Evolutionary conservation across 2,329 filamentous ascomycete genomes (phyloP).

Genomic region (Paraphaeosphaeria minitans): DNA sequence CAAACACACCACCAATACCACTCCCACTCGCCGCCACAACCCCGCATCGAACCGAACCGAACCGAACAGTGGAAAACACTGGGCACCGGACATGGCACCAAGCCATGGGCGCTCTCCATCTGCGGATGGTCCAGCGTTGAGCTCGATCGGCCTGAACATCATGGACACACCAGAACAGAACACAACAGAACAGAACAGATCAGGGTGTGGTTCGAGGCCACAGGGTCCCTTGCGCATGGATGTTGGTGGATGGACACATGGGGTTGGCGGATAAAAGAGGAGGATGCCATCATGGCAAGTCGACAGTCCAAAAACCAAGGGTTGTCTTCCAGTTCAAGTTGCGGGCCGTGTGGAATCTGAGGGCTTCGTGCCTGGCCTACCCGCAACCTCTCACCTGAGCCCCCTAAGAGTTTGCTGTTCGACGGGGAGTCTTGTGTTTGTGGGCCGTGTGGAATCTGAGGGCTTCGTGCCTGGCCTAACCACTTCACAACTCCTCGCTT

Average conservation of each 20-base stretch:
- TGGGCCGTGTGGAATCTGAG: neutral
- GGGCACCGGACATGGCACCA: constrained; percentile 14
- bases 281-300: neutral
- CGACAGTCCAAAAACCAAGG: constrained; percentile 1
- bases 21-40: neutral
- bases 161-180: neutral
- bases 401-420: neutral
- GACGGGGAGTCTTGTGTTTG: neutral
- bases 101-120: constrained; percentile 12
- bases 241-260: neutral
- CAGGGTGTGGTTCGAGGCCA: constrained; percentile 18
- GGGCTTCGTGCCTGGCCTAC: constrained; percentile 3
- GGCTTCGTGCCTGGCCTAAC: too few species aligned
- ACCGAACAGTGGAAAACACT: constrained; percentile 10
- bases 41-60: neutral
- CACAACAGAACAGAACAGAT: constrained; percentile 8
- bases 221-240: constrained; percentile 11
- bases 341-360: constrained; percentile 6
- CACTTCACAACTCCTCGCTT: too few species aligned
- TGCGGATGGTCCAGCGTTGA: constrained; percentile 16
- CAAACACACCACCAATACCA: neutral
- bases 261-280: neutral
- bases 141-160: constrained; percentile 11
- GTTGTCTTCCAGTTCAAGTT: neutral
- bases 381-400: neutral